Base-by-base conservation (phyloP, 176 grass and related monocot species). In the Neostapfia colusana region DNA sequence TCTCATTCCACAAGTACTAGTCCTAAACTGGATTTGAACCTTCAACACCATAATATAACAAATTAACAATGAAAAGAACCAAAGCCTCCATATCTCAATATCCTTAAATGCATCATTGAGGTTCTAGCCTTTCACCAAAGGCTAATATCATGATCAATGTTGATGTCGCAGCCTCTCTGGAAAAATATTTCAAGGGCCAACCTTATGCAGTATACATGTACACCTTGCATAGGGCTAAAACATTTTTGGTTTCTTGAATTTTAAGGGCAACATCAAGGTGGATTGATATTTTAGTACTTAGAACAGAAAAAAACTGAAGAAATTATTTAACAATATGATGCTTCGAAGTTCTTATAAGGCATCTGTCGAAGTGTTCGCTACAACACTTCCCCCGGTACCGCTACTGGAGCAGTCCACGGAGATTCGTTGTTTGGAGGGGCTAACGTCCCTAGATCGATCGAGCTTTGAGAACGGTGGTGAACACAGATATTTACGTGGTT, bases 1-100 rank as follows among this genome's bases (percentile, higher is more conserved):
- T 46, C 42, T 70, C 73, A 39, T 71, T 84, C 6, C 67, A 71
- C 60, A 24, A 63, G 20, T 70, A 53, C 34, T 70, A 68, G 12
- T 26, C 14, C 7, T 9, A n/a, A 77, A 63, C 1, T 38, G 43
- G 69, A 63, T 31, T 63, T 54, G 14, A 53, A 23, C 60, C 58
- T 56, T 10, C 18, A 34, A 71, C 17, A 42, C 1, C 24, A 57
- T 59, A 57, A 6, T 14, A 5, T 38, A 54, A 43, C n/a, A n/a
- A n/a, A n/a, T n/a, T n/a, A n/a, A n/a, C 15, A 54, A 42, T 24
- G 38, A 57, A 67, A 23, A 69, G 27, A 79, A 74, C n/a, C 20
- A 56, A 27, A 69, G 24, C 7, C n/a, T 27, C 21, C 23, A 56
- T 48, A 48, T 65, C 20, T 7, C 8, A 16, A 54, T 16, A 37